phyloP scores from a whole-genome alignment of 257 asterid genomes.

The Scutellaria barbata region DNA sequence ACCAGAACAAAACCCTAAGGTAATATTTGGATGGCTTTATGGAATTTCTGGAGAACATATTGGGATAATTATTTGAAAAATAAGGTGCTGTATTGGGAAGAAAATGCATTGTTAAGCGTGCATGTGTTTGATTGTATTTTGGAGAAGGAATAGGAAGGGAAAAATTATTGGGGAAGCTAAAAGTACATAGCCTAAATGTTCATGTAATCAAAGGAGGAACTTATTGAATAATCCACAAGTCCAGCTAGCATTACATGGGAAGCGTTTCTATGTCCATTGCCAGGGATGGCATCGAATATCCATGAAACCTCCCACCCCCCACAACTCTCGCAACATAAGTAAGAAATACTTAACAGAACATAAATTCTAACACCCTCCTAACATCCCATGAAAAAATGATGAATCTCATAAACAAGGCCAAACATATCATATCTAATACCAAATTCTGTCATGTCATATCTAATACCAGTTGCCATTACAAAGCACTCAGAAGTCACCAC shows the following conservation, averaged over 20 bases:
- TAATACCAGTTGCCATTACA: slow-evolving; percentile 5
- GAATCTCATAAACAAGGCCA: neutral
- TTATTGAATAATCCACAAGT: slow-evolving; percentile 25
- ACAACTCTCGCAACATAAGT: no score
- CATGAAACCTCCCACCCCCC: neutral
- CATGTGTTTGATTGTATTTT: neutral
- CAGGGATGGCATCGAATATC: neutral
- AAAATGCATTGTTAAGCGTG: neutral
- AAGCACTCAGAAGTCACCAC: neutral
- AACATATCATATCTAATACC: neutral
- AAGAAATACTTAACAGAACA: no score
- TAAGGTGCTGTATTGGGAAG: neutral
- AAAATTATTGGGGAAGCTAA: neutral
- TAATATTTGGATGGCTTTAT: neutral
- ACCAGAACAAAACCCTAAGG: neutral
- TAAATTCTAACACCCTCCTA: no score
- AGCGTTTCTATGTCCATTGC: neutral
- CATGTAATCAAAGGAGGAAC: neutral
- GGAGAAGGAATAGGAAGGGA: neutral
- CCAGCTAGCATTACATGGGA: neutral
- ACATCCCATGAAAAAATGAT: no score
- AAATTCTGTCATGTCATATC: neutral
- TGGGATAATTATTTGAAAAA: neutral
- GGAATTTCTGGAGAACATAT: neutral
- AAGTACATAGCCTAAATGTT: neutral